Conservation (phyloP, 306 rosid genomes). For the Casuarina cunninghamiana region DNA sequence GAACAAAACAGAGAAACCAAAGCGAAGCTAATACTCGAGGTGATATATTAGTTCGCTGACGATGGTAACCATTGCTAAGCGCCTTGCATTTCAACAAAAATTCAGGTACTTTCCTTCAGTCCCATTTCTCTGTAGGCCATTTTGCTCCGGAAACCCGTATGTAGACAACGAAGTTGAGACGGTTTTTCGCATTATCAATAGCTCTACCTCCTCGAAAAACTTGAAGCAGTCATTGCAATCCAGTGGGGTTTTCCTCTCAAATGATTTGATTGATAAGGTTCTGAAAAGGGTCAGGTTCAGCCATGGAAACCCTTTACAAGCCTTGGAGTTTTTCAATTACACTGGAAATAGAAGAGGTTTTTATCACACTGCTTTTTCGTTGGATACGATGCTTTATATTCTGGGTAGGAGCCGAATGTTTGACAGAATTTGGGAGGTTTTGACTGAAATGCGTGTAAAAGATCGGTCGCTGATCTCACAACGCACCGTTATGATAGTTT, state of each 20-base stretch:
- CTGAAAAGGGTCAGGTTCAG: conserved; percentile 79
- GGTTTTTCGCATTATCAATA: conserved; percentile 44
- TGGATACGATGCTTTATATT: conserved; percentile 80
- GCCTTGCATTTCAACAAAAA: conserved; percentile 14
- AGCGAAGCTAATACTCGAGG: neutral
- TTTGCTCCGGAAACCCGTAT: conserved; percentile 35
- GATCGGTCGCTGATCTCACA: conserved; percentile 53
- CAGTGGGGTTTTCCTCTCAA: conserved; percentile 63
- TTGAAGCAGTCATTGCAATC: conserved; percentile 60
- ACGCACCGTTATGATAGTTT: conserved; percentile 73
- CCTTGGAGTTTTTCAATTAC: conserved; percentile 67
- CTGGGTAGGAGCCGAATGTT: conserved; percentile 78
- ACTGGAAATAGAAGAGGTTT: conserved; percentile 71
- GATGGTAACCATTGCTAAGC: conserved; percentile 32
- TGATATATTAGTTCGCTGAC: neutral
- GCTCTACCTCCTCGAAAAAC: conserved; percentile 37
- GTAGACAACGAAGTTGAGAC: conserved; percentile 43
- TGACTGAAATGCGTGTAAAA: conserved; percentile 44
- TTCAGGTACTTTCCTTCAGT: conserved; percentile 23
- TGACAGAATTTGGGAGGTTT: conserved; percentile 50
- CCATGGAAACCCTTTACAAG: conserved; percentile 72
- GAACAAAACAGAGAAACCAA: neutral
- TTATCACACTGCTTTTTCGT: conserved; percentile 62
- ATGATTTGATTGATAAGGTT: conserved; percentile 68
- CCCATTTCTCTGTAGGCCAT: conserved; percentile 23